Evolutionary conservation across 2,329 filamentous ascomycete species (phyloP), one percentile per base, ranked within the genome.

Genomic region (Colletotrichum abscissum): DNA sequence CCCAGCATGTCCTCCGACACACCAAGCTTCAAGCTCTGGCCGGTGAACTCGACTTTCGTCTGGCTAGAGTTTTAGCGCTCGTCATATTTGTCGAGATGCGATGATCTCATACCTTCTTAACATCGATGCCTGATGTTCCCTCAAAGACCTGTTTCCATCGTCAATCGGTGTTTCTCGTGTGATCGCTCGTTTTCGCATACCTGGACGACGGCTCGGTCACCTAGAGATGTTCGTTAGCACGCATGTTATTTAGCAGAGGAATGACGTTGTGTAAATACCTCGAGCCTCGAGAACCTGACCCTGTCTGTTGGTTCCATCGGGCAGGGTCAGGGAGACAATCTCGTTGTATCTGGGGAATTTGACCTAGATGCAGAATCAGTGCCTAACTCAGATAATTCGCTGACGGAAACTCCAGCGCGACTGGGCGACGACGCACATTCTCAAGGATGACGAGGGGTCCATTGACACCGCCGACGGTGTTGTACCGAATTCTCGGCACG

Each of bases 1-100:
- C 97, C 97, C 86, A 99, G 87, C 97, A 99, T 99, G 88, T 99
- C 97, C 87, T 99, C 97, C 65, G 97, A 98, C 74, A 99, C 97
- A 85, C 97, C 97, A 66, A 99, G 93, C 91, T 98, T 98, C 88
- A 99, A 88, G 87, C 94, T 98, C 87, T 98, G 91, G 74, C 97
- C 97, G 38, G 94, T 97, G 85, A 99, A 98, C 84, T 99, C 94
- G 84, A 99, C 96, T 89, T 93, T 97, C 68, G 96, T 98, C 95
- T 97, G 80, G 77, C 16, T n/a, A 26, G 9, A 54, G 42, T 69
- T 69, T 75, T 73, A 75, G 73, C 66, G 58, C 66, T 60, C 38
- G 57, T 46, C 52, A 28, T 24, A 52, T 55, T 33, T n/a, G 49
- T 63, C 55, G 63, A 71, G 55, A 66, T 62, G 35, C 56, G 46